Percentiles rank a stretch among this genome's conserved stretches.
Conservation (phyloP, 2,329 filamentous ascomycete genomes). For the Cercospora nicotianae region DNA sequence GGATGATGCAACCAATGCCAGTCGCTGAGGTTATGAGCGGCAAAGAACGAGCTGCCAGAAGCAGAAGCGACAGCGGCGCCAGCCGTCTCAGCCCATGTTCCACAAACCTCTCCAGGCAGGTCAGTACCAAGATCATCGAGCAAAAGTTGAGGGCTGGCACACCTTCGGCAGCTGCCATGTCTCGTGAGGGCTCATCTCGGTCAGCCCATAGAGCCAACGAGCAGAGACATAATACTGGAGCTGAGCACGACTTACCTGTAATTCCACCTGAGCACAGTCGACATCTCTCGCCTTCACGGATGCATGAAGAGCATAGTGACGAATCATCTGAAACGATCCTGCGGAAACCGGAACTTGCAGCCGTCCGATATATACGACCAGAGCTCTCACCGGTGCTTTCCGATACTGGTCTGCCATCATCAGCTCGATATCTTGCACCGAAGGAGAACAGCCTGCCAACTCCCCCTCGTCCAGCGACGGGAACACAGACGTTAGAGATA, state of each 20-base stretch:
- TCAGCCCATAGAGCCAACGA: slow-evolving; percentile 30
- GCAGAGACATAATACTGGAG: slow-evolving; percentile 35
- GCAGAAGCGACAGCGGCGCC: slow-evolving; percentile 54
- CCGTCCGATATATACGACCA: slow-evolving; percentile 24
- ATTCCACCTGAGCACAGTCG: slow-evolving; percentile 17
- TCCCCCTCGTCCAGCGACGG: slow-evolving; percentile 16
- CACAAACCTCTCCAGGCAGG: slow-evolving; percentile 36
- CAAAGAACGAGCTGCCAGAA: slow-evolving; percentile 66
- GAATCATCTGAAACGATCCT: slow-evolving; percentile 25
- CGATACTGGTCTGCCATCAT: slow-evolving; percentile 17
- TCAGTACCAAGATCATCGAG: slow-evolving; percentile 42
- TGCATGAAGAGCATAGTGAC: slow-evolving; percentile 20
- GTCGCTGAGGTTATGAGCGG: slow-evolving; percentile 87
- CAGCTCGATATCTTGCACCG: slow-evolving; percentile 9
- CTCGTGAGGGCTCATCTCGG: slow-evolving; percentile 40
- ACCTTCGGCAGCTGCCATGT: slow-evolving; percentile 39
- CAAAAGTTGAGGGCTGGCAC: slow-evolving; percentile 31
- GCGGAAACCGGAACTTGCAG: slow-evolving; percentile 20
- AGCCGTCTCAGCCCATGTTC: slow-evolving; percentile 35
- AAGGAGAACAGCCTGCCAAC: slow-evolving; percentile 27
- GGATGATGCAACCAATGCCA: slow-evolving; percentile 95
- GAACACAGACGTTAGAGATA: not conserved
- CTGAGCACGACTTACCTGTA: slow-evolving; percentile 26
- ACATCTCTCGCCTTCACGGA: slow-evolving; percentile 22
- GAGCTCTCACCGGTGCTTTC: slow-evolving; percentile 33